Conservation (phyloP, 345 rosid genomes). For the Brassica napus region Da-Ae NC_063440.1:19473001-19473500, state of each 20-base stretch:
- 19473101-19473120: not conserved
- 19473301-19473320: slow-evolving; percentile 48
- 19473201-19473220: slow-evolving; percentile 62
- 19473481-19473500: not conserved
- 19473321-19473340: slow-evolving; percentile 50
- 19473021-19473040: too few relatives aligned
- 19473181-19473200: slow-evolving; percentile 58
- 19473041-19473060: too few relatives aligned
- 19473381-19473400: slow-evolving; percentile 68
- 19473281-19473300: slow-evolving; percentile 27
- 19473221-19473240: slow-evolving; percentile 55
- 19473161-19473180: slow-evolving; percentile 63
- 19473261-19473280: slow-evolving; percentile 38
- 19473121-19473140: slow-evolving; percentile 41
- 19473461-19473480: not conserved
- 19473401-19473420: slow-evolving; percentile 36
- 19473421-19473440: not conserved
- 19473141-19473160: slow-evolving; percentile 67
- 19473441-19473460: not conserved
- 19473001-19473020: too few relatives aligned
- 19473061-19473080: too few relatives aligned
- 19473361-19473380: slow-evolving; percentile 42
- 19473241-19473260: slow-evolving; percentile 61
- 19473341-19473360: slow-evolving; percentile 73
- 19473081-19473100: not conserved